Conservation (phyloP, 2,329 filamentous ascomycete species). For the Dendrostoma leiphaemia region DNA sequence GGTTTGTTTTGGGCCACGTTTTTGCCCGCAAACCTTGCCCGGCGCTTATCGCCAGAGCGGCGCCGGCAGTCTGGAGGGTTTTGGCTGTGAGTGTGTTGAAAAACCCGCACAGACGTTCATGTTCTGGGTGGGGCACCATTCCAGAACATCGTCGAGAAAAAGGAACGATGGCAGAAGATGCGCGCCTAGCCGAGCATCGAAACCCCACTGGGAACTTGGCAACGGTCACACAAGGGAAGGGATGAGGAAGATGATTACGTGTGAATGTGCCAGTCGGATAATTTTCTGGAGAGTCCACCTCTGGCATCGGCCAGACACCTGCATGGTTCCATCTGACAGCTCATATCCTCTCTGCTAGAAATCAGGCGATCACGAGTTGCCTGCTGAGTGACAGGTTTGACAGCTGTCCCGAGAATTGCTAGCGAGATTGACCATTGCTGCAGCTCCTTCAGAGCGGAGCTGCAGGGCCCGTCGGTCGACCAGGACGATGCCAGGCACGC, state of each 20-base stretch:
- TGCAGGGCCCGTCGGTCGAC: background rate
- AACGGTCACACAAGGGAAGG: background rate
- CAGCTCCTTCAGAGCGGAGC: background rate
- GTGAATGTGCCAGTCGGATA: background rate
- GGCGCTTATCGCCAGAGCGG: background rate
- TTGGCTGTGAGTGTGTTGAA: no score
- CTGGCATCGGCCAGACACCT: constrained; percentile 10
- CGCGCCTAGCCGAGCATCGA: background rate
- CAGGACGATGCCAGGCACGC: background rate
- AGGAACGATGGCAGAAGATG: background rate
- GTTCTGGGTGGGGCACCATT: background rate
- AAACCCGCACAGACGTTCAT: background rate
- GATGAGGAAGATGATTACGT: background rate
- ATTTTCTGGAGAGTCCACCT: background rate
- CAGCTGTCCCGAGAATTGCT: constrained; percentile 3
- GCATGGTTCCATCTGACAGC: constrained; percentile 16
- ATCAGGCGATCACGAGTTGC: constrained; percentile 14
- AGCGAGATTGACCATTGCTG: constrained; percentile 6
- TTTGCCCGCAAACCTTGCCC: background rate
- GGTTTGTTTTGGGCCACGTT: background rate
- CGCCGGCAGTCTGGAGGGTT: background rate
- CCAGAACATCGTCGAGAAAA: background rate
- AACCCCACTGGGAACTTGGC: background rate
- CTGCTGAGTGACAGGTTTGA: constrained; percentile 17
- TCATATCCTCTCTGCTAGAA: constrained; percentile 7